Percentiles rank a stretch among this genome's conserved stretches.
These are phyloP conservation scores for Carex scoparia DNA, from an alignment of 176 grass and related monocot species.

Conservation along the genomic window DNA sequence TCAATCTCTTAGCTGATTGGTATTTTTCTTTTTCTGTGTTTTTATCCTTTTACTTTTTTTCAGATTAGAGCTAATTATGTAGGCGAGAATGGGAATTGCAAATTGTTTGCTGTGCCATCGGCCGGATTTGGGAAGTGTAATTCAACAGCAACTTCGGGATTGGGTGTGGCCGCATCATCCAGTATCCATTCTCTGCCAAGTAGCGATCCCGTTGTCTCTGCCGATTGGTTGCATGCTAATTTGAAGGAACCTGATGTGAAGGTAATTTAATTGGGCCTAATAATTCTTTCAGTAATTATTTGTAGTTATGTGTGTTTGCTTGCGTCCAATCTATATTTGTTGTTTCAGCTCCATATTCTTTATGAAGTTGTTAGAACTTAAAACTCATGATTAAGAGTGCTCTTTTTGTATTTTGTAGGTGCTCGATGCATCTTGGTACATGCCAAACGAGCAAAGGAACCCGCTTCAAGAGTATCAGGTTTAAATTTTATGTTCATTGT, in stretches of 20 bases:
- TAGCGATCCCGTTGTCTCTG: constrained; percentile 68
- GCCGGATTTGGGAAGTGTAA: constrained; percentile 43
- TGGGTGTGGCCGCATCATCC: constrained; percentile 31
- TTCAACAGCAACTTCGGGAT: constrained; percentile 35
- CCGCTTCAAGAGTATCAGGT: constrained; percentile 98
- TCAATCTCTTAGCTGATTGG: constrained; percentile 3
- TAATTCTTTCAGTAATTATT: not conserved
- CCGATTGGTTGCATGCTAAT: constrained; percentile 84
- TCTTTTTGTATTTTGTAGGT: constrained; percentile 36
- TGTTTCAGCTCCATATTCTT: not conserved
- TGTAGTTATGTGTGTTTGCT: not conserved
- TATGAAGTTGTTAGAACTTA: not conserved
- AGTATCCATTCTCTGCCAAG: constrained; percentile 41
- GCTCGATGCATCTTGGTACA: constrained; percentile 98
- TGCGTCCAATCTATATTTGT: not conserved
- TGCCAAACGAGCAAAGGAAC: constrained; percentile 83
- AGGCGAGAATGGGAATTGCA: constrained; percentile 2
- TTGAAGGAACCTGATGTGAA: constrained; percentile 76
- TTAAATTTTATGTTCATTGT: not conserved
- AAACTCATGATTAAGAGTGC: not conserved
- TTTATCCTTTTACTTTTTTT: not conserved
- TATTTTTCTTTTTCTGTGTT: not conserved
- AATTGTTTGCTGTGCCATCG: not conserved
- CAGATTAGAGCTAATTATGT: constrained; percentile 24
- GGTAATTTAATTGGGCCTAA: constrained; percentile 29